Evolutionary conservation across 306 rosid genomes (phyloP).

Genomic region (Corylus americana): DNA sequence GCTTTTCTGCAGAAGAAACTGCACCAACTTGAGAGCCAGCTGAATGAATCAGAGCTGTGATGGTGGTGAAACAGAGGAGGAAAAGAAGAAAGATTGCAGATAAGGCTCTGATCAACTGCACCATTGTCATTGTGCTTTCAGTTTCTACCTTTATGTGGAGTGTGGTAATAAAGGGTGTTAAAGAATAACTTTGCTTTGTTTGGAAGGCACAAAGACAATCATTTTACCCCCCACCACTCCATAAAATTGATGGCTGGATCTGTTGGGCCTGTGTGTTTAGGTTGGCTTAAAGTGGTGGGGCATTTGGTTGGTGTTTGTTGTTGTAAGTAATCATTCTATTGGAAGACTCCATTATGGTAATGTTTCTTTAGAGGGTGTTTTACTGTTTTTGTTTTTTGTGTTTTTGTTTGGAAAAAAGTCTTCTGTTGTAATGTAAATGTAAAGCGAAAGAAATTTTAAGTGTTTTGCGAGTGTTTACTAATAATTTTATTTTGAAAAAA

Average conservation of each 20-base stretch:
- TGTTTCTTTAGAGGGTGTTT: too few relatives aligned
- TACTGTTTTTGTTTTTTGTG: too few relatives aligned
- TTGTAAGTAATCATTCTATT: slow-evolving; percentile 21
- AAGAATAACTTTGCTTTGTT: slow-evolving; percentile 57
- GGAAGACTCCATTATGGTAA: neutral
- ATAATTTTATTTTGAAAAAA: too few relatives aligned
- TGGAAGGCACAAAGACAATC: slow-evolving; percentile 54
- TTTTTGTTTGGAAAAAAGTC: too few relatives aligned
- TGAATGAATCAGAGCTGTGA: slow-evolving; percentile 29
- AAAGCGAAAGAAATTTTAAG: too few relatives aligned
- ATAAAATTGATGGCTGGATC: slow-evolving; percentile 32
- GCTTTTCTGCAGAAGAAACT: slow-evolving; percentile 20
- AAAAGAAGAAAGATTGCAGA: slow-evolving; percentile 46
- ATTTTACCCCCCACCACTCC: slow-evolving; percentile 31
- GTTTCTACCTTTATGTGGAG: slow-evolving; percentile 21
- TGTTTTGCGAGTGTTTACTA: too few relatives aligned
- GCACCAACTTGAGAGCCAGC: slow-evolving; percentile 5
- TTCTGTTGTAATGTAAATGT: too few relatives aligned
- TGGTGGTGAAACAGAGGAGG: slow-evolving; percentile 35
- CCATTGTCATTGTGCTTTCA: slow-evolving; percentile 32
- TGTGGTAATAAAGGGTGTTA: slow-evolving; percentile 34
- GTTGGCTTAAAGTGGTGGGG: slow-evolving; percentile 35
- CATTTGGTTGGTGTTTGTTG: slow-evolving; percentile 33
- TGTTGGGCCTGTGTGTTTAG: slow-evolving; percentile 24
- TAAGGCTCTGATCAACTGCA: slow-evolving; percentile 28